These are phyloP conservation scores for Cyberlindnera petersonii DNA, from an alignment of 805 yeast species.

Conservation along the genomic window DNA sequence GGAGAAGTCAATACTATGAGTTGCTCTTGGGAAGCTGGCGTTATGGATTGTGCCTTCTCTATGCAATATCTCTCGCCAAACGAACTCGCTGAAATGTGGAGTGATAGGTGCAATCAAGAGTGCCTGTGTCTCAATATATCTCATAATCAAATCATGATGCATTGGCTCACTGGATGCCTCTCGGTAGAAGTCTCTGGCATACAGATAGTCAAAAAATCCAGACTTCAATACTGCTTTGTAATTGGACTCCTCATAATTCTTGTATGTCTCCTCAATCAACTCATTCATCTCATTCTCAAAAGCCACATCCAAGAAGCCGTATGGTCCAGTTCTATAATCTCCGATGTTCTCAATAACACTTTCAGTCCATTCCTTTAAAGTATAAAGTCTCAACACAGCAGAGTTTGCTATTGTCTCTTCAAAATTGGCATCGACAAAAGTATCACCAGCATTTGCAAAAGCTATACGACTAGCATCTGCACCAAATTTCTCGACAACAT, in stretches of 20 bases:
- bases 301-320: slow-evolving; percentile 74
- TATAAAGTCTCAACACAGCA: slow-evolving; percentile 88
- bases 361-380: slow-evolving; percentile 94
- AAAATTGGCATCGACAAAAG: slow-evolving; percentile 95
- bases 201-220: slow-evolving; percentile 91
- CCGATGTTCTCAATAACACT: slow-evolving; percentile 52
- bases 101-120: slow-evolving; percentile 86
- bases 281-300: slow-evolving; percentile 92
- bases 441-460: slow-evolving; percentile 96
- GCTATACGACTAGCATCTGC: slow-evolving; percentile 98
- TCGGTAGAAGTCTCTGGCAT: slow-evolving; percentile 94
- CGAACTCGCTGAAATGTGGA: slow-evolving; percentile 90
- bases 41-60: slow-evolving; percentile 62
- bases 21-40: slow-evolving; percentile 74
- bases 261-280: slow-evolving; percentile 68
- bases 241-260: slow-evolving; percentile 65
- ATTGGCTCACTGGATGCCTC: slow-evolving; percentile 67
- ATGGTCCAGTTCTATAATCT: slow-evolving; percentile 49
- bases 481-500: slow-evolving; percentile 84
- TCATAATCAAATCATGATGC: slow-evolving; percentile 52
- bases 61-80: slow-evolving; percentile 77
- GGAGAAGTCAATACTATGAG: slow-evolving; percentile 59
- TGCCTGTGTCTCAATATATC: slow-evolving; percentile 74
- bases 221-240: slow-evolving; percentile 87
- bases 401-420: slow-evolving; percentile 97